Evolutionary conservation across 495 filamentous ascomycete species (phyloP).

Genomic region (Pseudomonodictys pantanalensis): DNA sequence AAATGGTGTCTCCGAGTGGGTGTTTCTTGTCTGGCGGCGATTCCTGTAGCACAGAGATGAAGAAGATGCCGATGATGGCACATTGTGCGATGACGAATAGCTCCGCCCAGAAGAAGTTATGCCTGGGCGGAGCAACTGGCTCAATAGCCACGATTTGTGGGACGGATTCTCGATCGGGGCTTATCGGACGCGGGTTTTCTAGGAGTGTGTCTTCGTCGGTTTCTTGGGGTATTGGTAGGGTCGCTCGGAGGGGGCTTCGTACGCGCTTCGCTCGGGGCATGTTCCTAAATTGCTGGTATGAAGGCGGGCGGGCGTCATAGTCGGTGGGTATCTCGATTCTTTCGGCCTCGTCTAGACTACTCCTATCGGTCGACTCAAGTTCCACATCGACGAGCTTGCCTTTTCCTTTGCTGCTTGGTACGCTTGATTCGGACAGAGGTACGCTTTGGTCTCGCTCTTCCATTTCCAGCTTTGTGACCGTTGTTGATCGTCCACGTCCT

Average conservation of each 20-base stretch:
- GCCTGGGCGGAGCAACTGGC: constrained; percentile 53
- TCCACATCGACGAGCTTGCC: constrained; percentile 84
- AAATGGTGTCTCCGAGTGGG: constrained; percentile 84
- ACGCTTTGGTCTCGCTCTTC: constrained; percentile 39
- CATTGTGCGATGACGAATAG: constrained; percentile 82
- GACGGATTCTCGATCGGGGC: constrained; percentile 47
- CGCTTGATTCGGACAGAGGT: constrained; percentile 37
- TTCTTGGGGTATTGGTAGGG: constrained; percentile 46
- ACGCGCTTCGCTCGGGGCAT: constrained; percentile 37
- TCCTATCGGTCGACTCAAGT: constrained; percentile 62
- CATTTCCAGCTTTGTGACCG: constrained; percentile 36
- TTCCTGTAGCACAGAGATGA: constrained; percentile 86
- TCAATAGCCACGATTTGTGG: constrained; percentile 50
- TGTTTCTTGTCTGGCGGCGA: constrained; percentile 60
- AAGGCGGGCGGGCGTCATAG: constrained; percentile 73
- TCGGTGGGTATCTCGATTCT: constrained; percentile 60
- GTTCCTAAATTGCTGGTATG: constrained; percentile 78
- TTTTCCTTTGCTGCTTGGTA: constrained; percentile 56
- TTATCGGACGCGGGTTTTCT: constrained; percentile 43
- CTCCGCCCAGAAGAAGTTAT: constrained; percentile 91
- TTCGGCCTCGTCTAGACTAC: constrained; percentile 46
- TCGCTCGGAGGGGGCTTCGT: constrained; percentile 24
- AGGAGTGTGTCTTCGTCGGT: constrained; percentile 45
- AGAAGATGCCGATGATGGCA: constrained; percentile 77
- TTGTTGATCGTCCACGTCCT: constrained; percentile 35